Percentiles rank a stretch among this genome's conserved stretches.
Conservation (phyloP, 345 rosid species). For the Syzygium oleosum region DNA sequence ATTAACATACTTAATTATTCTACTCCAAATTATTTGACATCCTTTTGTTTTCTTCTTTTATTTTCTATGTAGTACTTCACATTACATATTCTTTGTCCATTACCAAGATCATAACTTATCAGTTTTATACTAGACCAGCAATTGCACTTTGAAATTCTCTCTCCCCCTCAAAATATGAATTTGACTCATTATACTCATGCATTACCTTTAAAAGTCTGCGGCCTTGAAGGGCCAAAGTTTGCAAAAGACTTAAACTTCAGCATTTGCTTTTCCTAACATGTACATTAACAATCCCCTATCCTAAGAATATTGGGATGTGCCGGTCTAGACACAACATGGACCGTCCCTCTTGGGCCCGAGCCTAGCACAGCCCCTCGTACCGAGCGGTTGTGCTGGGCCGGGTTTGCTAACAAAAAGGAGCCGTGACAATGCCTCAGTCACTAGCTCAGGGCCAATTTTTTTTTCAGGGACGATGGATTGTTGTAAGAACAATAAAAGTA, state of each 20-base stretch:
- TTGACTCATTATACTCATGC: background rate
- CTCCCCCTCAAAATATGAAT: background rate
- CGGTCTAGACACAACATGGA: background rate
- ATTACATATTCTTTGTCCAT: background rate
- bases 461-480: background rate
- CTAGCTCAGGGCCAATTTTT: background rate
- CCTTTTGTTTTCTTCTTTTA: background rate
- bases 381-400: background rate
- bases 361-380: background rate
- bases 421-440: fast-evolving
- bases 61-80: background rate
- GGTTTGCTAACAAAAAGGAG: background rate
- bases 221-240: background rate
- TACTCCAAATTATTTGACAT: background rate
- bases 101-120: background rate
- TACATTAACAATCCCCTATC: background rate
- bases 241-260: background rate
- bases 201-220: background rate
- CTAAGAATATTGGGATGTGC: background rate
- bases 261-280: background rate
- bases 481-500: background rate
- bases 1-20: background rate
- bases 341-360: background rate
- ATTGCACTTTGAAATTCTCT: background rate
- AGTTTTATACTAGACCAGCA: background rate